These are phyloP conservation scores for Syzygium syzygioides DNA, from an alignment of 441 rosid genomes.

Conservation along the genomic window DNA sequence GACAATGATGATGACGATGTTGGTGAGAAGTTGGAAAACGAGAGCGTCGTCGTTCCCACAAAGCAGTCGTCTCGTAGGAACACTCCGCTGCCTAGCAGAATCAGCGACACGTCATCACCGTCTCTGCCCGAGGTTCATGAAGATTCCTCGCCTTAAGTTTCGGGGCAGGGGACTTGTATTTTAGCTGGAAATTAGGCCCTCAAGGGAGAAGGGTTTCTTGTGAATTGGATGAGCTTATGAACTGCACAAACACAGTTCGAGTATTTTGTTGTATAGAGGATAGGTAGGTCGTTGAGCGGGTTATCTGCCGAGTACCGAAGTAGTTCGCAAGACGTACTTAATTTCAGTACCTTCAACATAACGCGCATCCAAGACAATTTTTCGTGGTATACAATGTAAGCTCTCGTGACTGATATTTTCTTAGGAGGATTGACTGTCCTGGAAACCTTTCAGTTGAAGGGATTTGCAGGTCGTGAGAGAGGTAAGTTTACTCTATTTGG, in stretches of 20 bases:
- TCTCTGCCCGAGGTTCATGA: constrained; percentile 33
- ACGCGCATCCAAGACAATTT: too few relatives aligned
- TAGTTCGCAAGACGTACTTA: not conserved
- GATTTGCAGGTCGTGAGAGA: not conserved
- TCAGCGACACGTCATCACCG: constrained; percentile 56
- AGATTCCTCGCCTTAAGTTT: constrained; percentile 2
- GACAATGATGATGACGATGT: constrained; percentile 16
- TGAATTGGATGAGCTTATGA: not conserved
- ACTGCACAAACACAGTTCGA: not conserved
- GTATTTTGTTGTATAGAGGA: not conserved
- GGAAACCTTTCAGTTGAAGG: not conserved
- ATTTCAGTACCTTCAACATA: not conserved
- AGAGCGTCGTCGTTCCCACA: constrained; percentile 61
- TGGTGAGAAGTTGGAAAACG: constrained; percentile 29
- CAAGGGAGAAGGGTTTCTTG: not conserved
- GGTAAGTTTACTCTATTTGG: not conserved
- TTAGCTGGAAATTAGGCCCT: not conserved
- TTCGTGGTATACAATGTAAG: not conserved
- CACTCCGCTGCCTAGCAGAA: constrained; percentile 74
- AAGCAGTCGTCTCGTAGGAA: constrained; percentile 76
- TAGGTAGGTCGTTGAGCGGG: not conserved
- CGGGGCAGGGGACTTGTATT: not conserved
- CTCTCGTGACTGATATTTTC: not conserved
- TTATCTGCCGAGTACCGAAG: not conserved
- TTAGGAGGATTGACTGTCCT: not conserved